Conservation (phyloP, 169 alveolate genomes). For the Neospora caninum region DNA sequence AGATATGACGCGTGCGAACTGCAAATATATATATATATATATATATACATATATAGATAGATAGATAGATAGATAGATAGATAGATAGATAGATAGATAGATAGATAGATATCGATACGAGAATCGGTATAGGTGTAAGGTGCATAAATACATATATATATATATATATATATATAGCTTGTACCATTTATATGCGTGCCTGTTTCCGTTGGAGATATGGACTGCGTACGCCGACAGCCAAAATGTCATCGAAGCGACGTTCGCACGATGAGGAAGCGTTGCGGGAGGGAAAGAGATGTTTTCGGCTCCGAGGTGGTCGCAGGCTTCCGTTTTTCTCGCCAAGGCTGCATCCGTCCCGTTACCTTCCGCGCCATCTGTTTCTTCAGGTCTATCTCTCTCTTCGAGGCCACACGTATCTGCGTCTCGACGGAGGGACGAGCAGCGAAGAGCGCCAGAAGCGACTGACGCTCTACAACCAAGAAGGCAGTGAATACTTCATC, state of each 20-base stretch:
- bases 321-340: background rate
- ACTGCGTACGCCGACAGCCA: no score
- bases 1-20: no score
- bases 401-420: conserved; percentile 33
- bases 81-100: background rate
- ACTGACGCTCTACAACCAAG: conserved; percentile 76
- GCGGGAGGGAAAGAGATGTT: no score
- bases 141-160: background rate
- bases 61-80: background rate
- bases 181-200: background rate
- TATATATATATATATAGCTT: background rate
- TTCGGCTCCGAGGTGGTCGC: no score
- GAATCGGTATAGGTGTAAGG: background rate
- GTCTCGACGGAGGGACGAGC: conserved; percentile 87
- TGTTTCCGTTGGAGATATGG: background rate
- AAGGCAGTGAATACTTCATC: conserved; percentile 85
- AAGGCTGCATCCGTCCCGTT: background rate
- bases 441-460: conserved; percentile 85
- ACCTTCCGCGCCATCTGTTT: background rate
- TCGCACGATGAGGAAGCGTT: no score
- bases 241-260: no score
- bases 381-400: conserved; percentile 38
- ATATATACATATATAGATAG: background rate
- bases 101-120: background rate
- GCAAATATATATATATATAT: background rate